A percentile compares a stretch with the other conserved stretches of the same genome.
Evolutionary conservation across 148 eudicot genomes (phyloP).

Genomic region (Cornus kousa): DNA sequence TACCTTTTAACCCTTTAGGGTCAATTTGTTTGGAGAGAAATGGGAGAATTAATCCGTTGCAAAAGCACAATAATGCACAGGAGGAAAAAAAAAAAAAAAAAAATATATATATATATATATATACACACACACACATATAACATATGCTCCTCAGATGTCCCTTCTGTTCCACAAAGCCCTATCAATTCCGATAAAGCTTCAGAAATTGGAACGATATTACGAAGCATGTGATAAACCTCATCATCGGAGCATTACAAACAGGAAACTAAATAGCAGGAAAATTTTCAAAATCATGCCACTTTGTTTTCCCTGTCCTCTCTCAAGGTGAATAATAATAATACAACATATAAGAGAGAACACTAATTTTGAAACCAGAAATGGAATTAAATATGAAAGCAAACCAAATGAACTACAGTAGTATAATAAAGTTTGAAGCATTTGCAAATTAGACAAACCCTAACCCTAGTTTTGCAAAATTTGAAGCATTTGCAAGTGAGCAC

Average conservation of each 20-base stretch:
- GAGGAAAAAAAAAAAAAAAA: too few relatives aligned
- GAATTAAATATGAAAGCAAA: background rate
- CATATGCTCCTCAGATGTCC: constrained; percentile 15
- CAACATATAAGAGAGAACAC: background rate
- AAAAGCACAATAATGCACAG: too few relatives aligned
- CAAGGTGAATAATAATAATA: background rate
- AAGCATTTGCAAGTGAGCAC: too few relatives aligned
- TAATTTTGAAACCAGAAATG: background rate
- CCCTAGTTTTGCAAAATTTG: too few relatives aligned
- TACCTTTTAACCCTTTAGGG: too few relatives aligned
- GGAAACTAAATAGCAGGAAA: background rate
- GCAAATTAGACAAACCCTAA: background rate
- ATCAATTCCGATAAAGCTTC: constrained; percentile 5
- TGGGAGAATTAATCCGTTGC: too few relatives aligned
- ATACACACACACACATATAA: too few relatives aligned
- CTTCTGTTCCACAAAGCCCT: constrained; percentile 16
- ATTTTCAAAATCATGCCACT: background rate
- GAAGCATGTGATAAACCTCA: background rate
- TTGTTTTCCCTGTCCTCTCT: background rate
- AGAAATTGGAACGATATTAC: constrained; percentile 15
- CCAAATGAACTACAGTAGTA: background rate
- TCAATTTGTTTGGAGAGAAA: too few relatives aligned
- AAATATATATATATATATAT: too few relatives aligned
- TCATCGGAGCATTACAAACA: constrained; percentile 5
- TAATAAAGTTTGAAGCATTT: too few relatives aligned